Evolutionary conservation across 148 eudicot species (phyloP), one percentile per base, ranked within the genome.

Genomic region (Polygonum maritimum): DNA sequence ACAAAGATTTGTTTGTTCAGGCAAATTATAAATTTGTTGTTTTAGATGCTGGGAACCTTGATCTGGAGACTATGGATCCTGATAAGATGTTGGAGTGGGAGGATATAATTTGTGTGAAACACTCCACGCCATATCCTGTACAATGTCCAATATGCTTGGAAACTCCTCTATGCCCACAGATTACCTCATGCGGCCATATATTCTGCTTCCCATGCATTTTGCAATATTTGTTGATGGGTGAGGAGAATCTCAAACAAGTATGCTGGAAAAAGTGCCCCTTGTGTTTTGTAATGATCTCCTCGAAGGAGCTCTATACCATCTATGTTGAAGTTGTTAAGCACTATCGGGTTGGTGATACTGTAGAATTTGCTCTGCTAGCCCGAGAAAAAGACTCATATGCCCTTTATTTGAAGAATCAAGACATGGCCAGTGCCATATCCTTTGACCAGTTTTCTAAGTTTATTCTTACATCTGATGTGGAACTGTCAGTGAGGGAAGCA

Each of bases 81-180:
- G 99, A 92, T 79, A 92, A 89, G 82, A 88, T 82, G 88, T 80
- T 95, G 71, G 87, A 83, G 62, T 92, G 99, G 99, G 97, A 95
- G 81, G 99, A 95, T 85, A 91, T 92, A 51, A 82, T 95, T 49
- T 95, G 97, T 74, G 79, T 95, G 78, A 92, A 85, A 82, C 88
- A 89, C 81, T 85, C 91, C 11, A 87, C 96, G 58, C 91, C 97
- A 33, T 84, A 83, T 74, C 90, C 86, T 31, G 87, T 88, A 19
- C 90, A 89, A 72, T 95, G 99, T 69, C 99, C 99, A 71, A 89
- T 95, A 79, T 95, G 99, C 80, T 86, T 92, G 84, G 96, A 92
- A 69, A 87, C 81, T 69, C 98, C 91, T 76, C 85, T 92, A 45
- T 95, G 97, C 82, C 94, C 99, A 71, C 99, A 95, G 79, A 90